Percentiles rank a stretch among this genome's conserved stretches.
phyloP scores from a whole-genome alignment of 2,329 filamentous ascomycete species.

The Colletotrichum sp. region DNA sequence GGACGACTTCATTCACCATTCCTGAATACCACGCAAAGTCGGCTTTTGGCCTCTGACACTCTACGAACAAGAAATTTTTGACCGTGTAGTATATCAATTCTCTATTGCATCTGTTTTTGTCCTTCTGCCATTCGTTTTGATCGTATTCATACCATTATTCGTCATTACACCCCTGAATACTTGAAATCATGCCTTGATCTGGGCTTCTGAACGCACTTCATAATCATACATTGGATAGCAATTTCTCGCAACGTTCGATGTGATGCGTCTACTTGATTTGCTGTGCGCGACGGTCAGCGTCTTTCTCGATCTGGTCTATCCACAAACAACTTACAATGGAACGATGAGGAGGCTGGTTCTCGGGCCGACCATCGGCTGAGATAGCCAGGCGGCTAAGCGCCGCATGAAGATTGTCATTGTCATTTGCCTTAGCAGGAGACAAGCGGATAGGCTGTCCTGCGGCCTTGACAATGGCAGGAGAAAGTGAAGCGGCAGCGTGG shows the following conservation, averaged over 20 bases:
- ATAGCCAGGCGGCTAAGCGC: slow-evolving; percentile 16
- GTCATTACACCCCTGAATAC: neutral
- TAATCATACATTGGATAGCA: slow-evolving; percentile 6
- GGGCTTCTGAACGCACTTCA: neutral
- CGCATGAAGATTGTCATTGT: slow-evolving; percentile 24
- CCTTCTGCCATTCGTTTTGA: neutral
- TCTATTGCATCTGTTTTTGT: neutral
- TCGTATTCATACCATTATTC: neutral
- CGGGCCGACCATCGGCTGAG: slow-evolving; percentile 41
- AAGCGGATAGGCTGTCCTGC: slow-evolving; percentile 34
- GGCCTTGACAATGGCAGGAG: slow-evolving; percentile 47
- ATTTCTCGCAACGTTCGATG: neutral
- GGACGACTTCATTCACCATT: neutral
- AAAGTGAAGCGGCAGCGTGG: slow-evolving; percentile 56
- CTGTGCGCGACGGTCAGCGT: neutral
- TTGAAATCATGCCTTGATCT: neutral
- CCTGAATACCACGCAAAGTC: neutral
- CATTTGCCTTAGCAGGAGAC: slow-evolving; percentile 30
- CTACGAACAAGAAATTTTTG: neutral
- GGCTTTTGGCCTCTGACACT: neutral
- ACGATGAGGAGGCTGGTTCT: slow-evolving; percentile 47
- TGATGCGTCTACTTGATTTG: neutral
- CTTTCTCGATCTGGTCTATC: neutral
- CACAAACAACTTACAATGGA: neutral
- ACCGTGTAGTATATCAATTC: neutral